Base-by-base conservation (phyloP, 768 basidiomycete genomes). In the Amanita subjunquillea region DNA sequence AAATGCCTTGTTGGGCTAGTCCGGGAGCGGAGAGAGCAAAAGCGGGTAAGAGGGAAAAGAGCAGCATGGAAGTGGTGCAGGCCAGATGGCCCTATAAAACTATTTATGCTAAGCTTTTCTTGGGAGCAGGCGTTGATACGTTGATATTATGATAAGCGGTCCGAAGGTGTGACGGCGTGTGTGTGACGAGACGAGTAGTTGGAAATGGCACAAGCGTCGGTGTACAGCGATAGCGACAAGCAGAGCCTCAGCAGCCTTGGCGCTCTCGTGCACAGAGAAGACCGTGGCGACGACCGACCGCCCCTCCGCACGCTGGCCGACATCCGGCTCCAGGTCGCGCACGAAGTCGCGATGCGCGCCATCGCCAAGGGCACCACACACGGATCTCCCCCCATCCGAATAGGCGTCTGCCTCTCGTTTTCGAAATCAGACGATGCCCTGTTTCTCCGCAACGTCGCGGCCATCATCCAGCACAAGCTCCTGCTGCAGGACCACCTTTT, bases 331-430 rank as follows among this genome's bases (percentile, higher is more conserved):
- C 75, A 79, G 54, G 79, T 77, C 15, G 77, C 78, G 0, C 62
- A 68, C n/a, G 67, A 70, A 46, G 67, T 82, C 41, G 78, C 76
- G 3, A 58, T 76, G 17, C 72, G 74, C 25, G 66, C 75, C 6
- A 67, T 77, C 42, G 67, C 60, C 52, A 71, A 72, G 51, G 67
- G 73, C 3, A 69, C 72, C 10, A 32, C 32, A 3, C 12, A 32
- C 32, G 32, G 32, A 9, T 10, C 32, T 32, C 32, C 32, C 3
- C 32, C 32, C 10, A 74, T 78, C 12, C 74, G 76, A 48, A 69
- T 83, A 47, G 80, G 81, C 37, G 82, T 89, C 13, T 65, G 75
- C 48, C 65, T 83, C 20, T 79, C 81, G 10, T 73, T 85, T 51
- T 74, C 83, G 0, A 80, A 78, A 54, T 66, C 63, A 23, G 71